These are phyloP conservation scores for Fusarium setosum DNA, from an alignment of 2,329 filamentous ascomycete genomes.

Conservation along the genomic window DNA sequence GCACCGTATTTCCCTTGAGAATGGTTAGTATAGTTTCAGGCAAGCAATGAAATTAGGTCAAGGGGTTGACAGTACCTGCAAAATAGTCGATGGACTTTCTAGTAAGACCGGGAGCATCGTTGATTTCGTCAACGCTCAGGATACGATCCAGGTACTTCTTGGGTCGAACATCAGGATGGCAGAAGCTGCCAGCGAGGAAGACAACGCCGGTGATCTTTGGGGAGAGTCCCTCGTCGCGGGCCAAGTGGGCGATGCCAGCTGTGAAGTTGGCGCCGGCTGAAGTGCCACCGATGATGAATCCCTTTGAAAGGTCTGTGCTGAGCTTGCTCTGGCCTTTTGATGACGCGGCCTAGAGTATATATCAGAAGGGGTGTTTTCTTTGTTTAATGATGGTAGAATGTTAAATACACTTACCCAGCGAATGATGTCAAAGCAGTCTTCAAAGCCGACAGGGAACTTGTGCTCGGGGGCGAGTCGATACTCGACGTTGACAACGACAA, in stretches of 20 bases:
- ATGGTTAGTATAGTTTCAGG: background rate
- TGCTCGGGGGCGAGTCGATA: constrained; percentile 64
- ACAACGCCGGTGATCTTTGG: constrained; percentile 58
- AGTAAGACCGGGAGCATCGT: constrained; percentile 48
- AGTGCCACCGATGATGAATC: constrained; percentile 62
- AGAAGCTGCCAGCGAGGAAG: constrained; percentile 58
- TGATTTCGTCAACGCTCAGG: constrained; percentile 51
- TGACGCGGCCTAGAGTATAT: constrained; percentile 30
- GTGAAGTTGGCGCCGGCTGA: constrained; percentile 65
- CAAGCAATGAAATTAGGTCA: no score
- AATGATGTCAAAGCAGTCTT: constrained; percentile 57
- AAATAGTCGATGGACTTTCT: constrained; percentile 50
- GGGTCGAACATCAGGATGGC: constrained; percentile 53
- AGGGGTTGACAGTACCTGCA: constrained; percentile 30
- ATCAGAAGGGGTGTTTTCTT: background rate
- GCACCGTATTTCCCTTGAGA: constrained; percentile 38
- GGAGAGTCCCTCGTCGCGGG: constrained; percentile 49
- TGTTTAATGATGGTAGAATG: background rate
- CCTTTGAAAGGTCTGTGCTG: constrained; percentile 53
- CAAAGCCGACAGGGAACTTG: constrained; percentile 57
- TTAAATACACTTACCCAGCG: constrained; percentile 37
- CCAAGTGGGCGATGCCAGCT: constrained; percentile 56
- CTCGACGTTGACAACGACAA: constrained; percentile 59
- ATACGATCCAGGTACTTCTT: constrained; percentile 49
- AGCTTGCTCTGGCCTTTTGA: constrained; percentile 44